phyloP scores from a whole-genome alignment of 2,329 filamentous ascomycete genomes.

The Fusarium praegraminearum region DNA sequence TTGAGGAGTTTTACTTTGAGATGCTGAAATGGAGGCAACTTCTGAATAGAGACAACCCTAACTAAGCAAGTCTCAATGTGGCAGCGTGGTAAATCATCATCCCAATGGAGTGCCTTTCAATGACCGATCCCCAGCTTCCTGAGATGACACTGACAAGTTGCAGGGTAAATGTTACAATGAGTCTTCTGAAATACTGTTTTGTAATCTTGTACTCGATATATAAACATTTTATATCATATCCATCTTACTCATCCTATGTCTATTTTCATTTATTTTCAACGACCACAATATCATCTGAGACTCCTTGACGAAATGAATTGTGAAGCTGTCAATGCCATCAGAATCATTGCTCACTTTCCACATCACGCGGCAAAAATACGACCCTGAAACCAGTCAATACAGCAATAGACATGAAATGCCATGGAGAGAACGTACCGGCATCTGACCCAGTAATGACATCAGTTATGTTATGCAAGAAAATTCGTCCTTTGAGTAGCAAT shows the following conservation, averaged over 20 bases:
- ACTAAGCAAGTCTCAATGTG: no score
- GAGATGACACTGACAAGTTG: no score
- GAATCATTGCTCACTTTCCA: no score
- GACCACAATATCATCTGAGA: neutral
- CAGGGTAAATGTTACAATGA: no score
- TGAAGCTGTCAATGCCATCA: rapidly evolving
- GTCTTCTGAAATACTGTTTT: no score
- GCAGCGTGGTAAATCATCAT: no score
- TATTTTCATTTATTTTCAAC: neutral
- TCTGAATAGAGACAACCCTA: no score
- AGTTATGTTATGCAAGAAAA: rapidly evolving
- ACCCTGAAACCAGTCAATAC: rapidly evolving
- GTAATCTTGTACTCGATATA: no score
- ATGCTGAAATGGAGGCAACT: no score
- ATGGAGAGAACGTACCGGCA: neutral
- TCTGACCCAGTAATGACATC: neutral
- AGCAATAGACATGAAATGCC: rapidly evolving
- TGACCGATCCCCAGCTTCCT: no score
- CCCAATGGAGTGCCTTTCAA: no score
- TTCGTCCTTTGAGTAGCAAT: rapidly evolving
- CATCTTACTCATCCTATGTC: neutral
- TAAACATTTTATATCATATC: neutral
- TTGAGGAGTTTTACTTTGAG: no score
- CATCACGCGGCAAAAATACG: rapidly evolving
- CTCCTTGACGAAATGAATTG: neutral